phyloP scores from a whole-genome alignment of 257 asterid genomes.

The Solanum appendiculatum region DNA sequence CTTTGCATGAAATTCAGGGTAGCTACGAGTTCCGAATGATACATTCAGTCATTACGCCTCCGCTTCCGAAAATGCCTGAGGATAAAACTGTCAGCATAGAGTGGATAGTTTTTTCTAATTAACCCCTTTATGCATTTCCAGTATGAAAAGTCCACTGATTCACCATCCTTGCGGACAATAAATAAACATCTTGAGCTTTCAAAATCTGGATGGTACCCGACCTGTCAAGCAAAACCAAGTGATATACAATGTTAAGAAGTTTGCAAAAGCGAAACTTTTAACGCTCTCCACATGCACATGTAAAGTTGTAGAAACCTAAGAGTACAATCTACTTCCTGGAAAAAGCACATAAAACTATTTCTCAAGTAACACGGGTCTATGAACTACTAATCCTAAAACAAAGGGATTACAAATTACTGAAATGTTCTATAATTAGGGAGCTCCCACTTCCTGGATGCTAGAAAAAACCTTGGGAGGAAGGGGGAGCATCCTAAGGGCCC shows the following conservation, averaged over 20 bases:
- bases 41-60: slow-evolving; percentile 42
- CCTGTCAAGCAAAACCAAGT: slow-evolving; percentile 34
- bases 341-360: not conserved
- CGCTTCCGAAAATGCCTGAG: slow-evolving; percentile 72
- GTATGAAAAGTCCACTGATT: slow-evolving; percentile 78
- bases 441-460: not conserved
- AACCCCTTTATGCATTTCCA: slow-evolving; percentile 98
- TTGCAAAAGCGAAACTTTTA: not conserved
- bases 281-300: not conserved
- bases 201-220: slow-evolving; percentile 89
- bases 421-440: not conserved
- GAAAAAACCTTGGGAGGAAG: not conserved
- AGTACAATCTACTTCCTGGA: not conserved
- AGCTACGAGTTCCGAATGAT: not conserved
- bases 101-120: slow-evolving; percentile 81
- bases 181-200: slow-evolving; percentile 74
- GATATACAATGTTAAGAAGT: not conserved
- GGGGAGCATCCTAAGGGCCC: too few relatives aligned
- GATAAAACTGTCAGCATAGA: slow-evolving; percentile 84
- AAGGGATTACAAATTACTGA: not conserved
- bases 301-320: not conserved
- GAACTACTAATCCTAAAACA: not conserved
- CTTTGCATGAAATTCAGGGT: not conserved
- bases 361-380: not conserved
- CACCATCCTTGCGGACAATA: slow-evolving; percentile 89